phyloP scores from a whole-genome alignment of 225 moss, liverwort and hornwort species.

The Thuidium tamariscinum region DNA sequence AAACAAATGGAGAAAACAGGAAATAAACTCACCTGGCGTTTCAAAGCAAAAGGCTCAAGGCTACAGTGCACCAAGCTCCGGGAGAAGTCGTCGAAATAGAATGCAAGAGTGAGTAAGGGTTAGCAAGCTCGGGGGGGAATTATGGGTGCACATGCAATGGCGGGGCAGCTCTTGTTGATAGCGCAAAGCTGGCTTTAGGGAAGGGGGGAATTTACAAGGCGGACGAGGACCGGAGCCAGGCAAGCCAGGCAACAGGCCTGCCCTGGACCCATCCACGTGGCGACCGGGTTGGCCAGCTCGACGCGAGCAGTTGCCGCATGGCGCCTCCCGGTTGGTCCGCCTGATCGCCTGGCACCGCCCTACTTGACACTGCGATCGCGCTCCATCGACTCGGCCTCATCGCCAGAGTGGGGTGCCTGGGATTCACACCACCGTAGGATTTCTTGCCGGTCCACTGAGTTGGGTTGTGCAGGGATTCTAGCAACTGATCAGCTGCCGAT shows the following conservation, averaged over 20 bases:
- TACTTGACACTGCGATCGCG: constrained; percentile 2
- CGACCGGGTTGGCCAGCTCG: not conserved
- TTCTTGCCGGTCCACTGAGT: not conserved
- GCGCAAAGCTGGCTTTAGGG: not conserved
- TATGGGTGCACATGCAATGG: not conserved
- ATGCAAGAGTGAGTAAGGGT: not conserved
- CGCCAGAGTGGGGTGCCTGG: not conserved
- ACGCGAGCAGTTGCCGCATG: not conserved
- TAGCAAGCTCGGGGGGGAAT: too few species aligned
- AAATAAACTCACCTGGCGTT: not conserved
- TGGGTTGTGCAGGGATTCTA: not conserved
- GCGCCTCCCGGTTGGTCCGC: not conserved
- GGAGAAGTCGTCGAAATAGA: not conserved
- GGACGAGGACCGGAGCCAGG: not conserved
- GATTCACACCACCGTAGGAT: not conserved
- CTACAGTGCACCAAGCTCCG: not conserved
- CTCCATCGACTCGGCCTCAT: not conserved
- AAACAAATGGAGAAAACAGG: not conserved
- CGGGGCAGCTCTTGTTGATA: not conserved
- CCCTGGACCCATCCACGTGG: not conserved
- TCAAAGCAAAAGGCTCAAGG: not conserved
- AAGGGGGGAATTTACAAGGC: not conserved
- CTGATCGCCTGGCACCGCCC: not conserved
- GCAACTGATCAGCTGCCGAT: not conserved
- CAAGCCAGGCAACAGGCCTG: not conserved